Evolutionary conservation across 148 eudicot genomes (phyloP).

Genomic region (Silene uniflora): DNA sequence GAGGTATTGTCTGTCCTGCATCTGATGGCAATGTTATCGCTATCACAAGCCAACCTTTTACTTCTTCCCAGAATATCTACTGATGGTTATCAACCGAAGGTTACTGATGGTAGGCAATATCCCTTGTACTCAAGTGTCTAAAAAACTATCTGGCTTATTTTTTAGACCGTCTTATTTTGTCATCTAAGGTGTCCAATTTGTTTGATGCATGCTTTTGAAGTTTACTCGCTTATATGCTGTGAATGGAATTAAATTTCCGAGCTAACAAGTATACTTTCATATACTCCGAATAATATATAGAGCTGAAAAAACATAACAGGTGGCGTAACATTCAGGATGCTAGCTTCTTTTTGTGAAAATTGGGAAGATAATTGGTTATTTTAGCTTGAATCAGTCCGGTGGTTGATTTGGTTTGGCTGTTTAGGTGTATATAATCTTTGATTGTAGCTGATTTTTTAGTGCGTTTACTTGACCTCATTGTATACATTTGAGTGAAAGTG

Average conservation of each 20-base stretch:
- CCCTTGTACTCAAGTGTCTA: not conserved
- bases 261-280: too few relatives aligned
- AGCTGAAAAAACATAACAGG: not conserved
- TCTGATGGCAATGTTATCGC: conserved; percentile 77
- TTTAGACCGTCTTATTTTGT: not conserved
- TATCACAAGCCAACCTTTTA: conserved; percentile 85
- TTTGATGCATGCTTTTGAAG: conserved; percentile 1
- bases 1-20: conserved; percentile 92
- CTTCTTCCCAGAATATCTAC: conserved; percentile 89
- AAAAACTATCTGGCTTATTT: not conserved
- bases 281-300: not conserved
- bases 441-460: not conserved
- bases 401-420: not conserved
- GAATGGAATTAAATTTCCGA: too few relatives aligned
- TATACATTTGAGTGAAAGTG: not conserved
- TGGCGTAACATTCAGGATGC: not conserved
- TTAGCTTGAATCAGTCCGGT: not conserved
- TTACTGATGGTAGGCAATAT: conserved; percentile 75
- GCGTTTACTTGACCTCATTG: not conserved
- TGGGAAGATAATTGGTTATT: not conserved
- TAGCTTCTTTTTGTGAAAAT: not conserved
- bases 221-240: not conserved
- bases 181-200: not conserved
- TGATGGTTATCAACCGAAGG: conserved; percentile 90
- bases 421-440: not conserved